These are phyloP conservation scores for Monosporascus sp. DNA, from an alignment of 2,329 filamentous ascomycete species.

Conservation along the genomic window DNA sequence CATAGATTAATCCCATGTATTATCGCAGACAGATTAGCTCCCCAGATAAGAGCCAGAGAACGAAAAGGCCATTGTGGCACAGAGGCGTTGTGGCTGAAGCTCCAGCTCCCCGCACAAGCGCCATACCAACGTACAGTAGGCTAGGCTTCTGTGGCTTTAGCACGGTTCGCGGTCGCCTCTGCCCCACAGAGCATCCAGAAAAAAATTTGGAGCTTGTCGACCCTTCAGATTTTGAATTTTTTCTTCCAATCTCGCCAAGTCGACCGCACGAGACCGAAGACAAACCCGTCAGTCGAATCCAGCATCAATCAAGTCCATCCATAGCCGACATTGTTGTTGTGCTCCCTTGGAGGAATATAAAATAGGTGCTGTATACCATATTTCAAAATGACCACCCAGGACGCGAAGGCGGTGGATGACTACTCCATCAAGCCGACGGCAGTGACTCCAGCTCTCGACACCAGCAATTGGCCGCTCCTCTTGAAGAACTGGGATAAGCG, in stretches of 20 bases:
- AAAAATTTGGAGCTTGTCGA: background rate
- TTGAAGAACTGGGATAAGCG: conserved; percentile 94
- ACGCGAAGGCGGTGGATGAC: conserved; percentile 21
- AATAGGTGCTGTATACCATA: background rate
- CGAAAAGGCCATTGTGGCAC: background rate
- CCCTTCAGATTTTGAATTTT: background rate
- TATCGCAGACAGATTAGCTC: no score
- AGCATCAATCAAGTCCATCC: background rate
- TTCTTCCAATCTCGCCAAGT: background rate
- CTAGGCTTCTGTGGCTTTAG: background rate
- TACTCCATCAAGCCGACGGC: conserved; percentile 81
- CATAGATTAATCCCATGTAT: no score
- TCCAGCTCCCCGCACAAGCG: background rate
- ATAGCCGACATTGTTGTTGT: background rate
- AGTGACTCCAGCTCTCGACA: conserved; percentile 71
- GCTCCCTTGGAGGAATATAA: background rate
- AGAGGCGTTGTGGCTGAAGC: background rate
- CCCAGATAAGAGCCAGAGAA: no score
- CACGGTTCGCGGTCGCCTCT: background rate
- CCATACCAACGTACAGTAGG: background rate
- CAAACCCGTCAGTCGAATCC: background rate
- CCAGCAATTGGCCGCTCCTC: conserved; percentile 86
- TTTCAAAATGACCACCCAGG: conserved; percentile 11
- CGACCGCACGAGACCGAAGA: background rate
- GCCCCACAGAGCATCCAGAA: background rate